These are phyloP conservation scores for Chaetomium globosum DNA, from an alignment of 2,329 filamentous ascomycete genomes.

Conservation along the genomic window DNA sequence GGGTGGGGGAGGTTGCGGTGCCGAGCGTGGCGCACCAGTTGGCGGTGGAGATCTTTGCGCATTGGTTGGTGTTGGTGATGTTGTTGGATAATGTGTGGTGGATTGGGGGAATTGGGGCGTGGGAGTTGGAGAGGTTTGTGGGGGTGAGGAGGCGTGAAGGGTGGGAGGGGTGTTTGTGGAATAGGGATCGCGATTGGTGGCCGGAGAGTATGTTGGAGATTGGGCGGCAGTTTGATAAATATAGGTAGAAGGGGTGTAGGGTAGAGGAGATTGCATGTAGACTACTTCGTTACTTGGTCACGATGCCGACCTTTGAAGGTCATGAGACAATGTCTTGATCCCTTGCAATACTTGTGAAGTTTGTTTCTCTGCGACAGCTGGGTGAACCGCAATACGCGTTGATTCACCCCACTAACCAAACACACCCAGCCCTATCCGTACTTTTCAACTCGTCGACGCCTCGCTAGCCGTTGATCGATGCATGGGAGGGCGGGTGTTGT, in stretches of 20 bases:
- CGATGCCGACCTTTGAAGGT: background rate
- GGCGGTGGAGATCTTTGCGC: constrained; percentile 45
- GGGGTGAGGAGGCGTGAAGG: constrained; percentile 21
- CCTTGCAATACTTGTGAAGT: too few relatives aligned
- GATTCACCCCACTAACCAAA: too few relatives aligned
- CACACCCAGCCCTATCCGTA: too few relatives aligned
- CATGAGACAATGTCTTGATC: too few relatives aligned
- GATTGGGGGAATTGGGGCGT: constrained; percentile 44
- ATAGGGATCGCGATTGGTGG: constrained; percentile 41
- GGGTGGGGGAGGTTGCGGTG: background rate
- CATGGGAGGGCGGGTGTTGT: background rate
- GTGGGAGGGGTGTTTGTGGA: constrained; percentile 26
- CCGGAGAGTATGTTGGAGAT: constrained; percentile 43
- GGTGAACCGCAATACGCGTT: background rate
- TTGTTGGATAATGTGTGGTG: constrained; percentile 48
- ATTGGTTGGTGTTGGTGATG: constrained; percentile 46
- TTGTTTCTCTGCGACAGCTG: background rate
- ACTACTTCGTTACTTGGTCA: background rate
- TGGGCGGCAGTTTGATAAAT: constrained; percentile 30
- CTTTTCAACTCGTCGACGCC: too few relatives aligned
- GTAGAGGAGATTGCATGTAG: background rate
- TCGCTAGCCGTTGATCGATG: too few relatives aligned
- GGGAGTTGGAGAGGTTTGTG: constrained; percentile 42
- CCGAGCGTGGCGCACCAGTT: constrained; percentile 33
- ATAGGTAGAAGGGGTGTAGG: constrained; percentile 9